Evolutionary conservation across 192 early-diverging fungal species (phyloP).

Genomic region (Gaertneriomyces sp.): DNA sequence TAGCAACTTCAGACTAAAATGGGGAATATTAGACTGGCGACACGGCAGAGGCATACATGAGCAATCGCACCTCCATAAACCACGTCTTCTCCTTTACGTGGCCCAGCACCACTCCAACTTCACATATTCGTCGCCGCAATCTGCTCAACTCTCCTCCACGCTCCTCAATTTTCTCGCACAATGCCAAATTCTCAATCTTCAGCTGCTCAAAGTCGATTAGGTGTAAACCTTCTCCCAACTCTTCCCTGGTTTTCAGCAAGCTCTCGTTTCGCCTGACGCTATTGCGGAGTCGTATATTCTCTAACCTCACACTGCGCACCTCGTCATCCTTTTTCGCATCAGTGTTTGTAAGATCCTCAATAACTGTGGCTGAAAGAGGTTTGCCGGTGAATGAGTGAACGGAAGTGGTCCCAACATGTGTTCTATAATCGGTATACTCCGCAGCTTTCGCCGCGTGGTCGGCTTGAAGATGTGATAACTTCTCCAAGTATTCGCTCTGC

Average conservation of each 20-base stretch:
- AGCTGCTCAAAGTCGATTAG: slow-evolving; percentile 66
- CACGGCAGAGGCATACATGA: background rate
- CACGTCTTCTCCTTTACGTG: slow-evolving; percentile 62
- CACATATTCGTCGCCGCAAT: slow-evolving; percentile 61
- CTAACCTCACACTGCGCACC: slow-evolving; percentile 53
- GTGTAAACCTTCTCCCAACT: slow-evolving; percentile 60
- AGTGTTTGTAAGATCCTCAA: slow-evolving; percentile 46
- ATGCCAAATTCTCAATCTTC: slow-evolving; percentile 64
- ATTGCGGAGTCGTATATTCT: slow-evolving; percentile 61
- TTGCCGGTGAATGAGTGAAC: slow-evolving; percentile 56
- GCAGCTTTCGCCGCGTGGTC: slow-evolving; percentile 42
- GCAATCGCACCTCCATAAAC: slow-evolving; percentile 30
- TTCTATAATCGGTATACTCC: slow-evolving; percentile 53
- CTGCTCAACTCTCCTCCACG: slow-evolving; percentile 60
- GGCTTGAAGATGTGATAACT: slow-evolving; percentile 40
- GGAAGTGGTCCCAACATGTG: slow-evolving; percentile 38
- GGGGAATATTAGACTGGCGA: slow-evolving; percentile 23
- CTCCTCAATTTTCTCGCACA: slow-evolving; percentile 66
- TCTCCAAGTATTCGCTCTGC: slow-evolving; percentile 41
- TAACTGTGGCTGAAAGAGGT: slow-evolving; percentile 38
- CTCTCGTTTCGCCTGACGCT: slow-evolving; percentile 51
- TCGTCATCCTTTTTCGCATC: slow-evolving; percentile 56
- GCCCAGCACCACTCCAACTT: slow-evolving; percentile 59
- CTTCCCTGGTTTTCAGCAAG: slow-evolving; percentile 55
- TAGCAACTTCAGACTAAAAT: background rate